Base-by-base conservation (phyloP, 2,329 filamentous ascomycete genomes). In the Colletotrichum orchidophilum region DNA sequence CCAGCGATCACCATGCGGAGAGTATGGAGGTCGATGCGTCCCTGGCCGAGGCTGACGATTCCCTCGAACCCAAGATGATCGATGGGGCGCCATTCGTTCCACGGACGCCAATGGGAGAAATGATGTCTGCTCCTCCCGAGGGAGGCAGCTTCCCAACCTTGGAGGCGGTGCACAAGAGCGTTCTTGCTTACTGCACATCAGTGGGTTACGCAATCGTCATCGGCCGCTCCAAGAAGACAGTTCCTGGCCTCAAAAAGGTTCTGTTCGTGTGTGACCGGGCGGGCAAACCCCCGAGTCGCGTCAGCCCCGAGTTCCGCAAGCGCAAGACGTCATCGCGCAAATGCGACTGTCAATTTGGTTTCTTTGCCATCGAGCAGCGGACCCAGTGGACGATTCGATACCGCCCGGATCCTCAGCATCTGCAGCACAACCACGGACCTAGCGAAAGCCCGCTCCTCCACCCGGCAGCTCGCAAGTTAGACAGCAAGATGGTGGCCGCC, bases 161-260 rank as follows among this genome's bases (percentile, higher is more conserved):
- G 29, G 90, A 92, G 72, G 88, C 89, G 8, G 87, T 92, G 9
- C 90, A 92, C 76, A 88, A 90, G 77, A 88, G 87, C 33, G 90
- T 91, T 21, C 81, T 92, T 68, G 82, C 85, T n/a, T 91, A 92
- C 76, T 91, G 90, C 76, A 90, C 90, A 0, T 90, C 89, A 18
- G 90, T 92, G 53, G 90, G 90, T 57, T 92, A 92, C 78, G 90
- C 90, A 8, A 90, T 92, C 62, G 90, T 92, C 71, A 92, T 92
- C 77, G 90, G 90, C 2, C 84, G 90, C 42, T 92, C 90, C 0
- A 92, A 92, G 78, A 92, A 92, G 81, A 91, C 89, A 1, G 90
- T 92, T 1, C 88, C 90, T 7, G 90, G 90, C 1, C 76, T 92
- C 73, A 92, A 92, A 77, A 92, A 92, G 79, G 90, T 92, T 15